Evolutionary conservation across 192 early-diverging fungal species (phyloP).

Genomic region (Coemansia sp.): DNA sequence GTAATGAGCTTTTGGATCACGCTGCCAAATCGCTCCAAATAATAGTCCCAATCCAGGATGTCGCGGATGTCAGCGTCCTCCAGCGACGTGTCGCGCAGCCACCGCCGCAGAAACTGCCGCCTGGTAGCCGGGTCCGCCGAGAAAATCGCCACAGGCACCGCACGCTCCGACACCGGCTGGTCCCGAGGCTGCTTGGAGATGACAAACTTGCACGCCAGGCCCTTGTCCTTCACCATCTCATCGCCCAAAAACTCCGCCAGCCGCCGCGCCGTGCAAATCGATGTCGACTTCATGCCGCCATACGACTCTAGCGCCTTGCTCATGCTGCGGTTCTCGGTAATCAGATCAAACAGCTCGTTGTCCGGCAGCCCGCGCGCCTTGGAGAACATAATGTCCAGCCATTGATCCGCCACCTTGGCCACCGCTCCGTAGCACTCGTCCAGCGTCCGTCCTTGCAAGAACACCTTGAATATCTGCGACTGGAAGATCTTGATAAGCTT

Average conservation of each 20-base stretch:
- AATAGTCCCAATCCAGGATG: conserved; percentile 96
- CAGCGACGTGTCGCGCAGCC: conserved; percentile 79
- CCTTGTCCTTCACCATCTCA: conserved; percentile 97
- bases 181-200: conserved; percentile 81
- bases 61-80: conserved; percentile 80
- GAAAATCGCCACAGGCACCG: conserved; percentile 94
- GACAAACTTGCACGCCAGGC: conserved; percentile 91
- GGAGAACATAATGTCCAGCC: conserved; percentile 90
- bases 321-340: conserved; percentile 98
- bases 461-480: conserved; percentile 87
- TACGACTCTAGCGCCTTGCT: conserved; percentile 91
- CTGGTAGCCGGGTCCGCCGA: conserved; percentile 70
- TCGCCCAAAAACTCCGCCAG: conserved; percentile 96
- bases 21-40: conserved; percentile 89
- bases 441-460: conserved; percentile 79
- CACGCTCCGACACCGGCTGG: conserved; percentile 85
- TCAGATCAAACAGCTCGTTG: conserved; percentile 87
- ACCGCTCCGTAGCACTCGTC: conserved; percentile 87
- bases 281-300: conserved; percentile 87
- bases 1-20: conserved; percentile 97
- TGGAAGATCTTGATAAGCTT: conserved; percentile 99
- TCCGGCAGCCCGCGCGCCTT: conserved; percentile 78
- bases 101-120: conserved; percentile 83
- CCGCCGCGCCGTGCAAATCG: conserved; percentile 90
- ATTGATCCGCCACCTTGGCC: conserved; percentile 84